Conservation (phyloP, 1,284 basidiomycete genomes). For the Megacollybia platyphylla region DNA sequence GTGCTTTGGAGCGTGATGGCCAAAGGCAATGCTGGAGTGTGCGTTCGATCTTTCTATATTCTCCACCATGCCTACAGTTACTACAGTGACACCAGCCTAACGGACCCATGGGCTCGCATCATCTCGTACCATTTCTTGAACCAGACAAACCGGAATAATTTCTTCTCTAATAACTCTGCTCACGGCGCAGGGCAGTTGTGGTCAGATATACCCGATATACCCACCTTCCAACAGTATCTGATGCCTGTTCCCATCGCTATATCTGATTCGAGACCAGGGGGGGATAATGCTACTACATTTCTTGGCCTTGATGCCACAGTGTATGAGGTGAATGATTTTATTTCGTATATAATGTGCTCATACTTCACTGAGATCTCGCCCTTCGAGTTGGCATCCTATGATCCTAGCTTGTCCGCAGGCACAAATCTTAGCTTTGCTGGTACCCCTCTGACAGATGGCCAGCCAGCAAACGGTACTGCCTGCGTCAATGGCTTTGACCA, state of each 20-base stretch:
- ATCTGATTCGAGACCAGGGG: slow-evolving; percentile 37
- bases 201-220: slow-evolving; percentile 37
- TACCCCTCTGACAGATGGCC: slow-evolving; percentile 40
- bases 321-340: slow-evolving; percentile 34
- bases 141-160: slow-evolving; percentile 40
- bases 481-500: slow-evolving; percentile 60
- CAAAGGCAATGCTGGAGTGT: slow-evolving; percentile 42
- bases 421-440: slow-evolving; percentile 47
- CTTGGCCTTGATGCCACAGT: slow-evolving; percentile 35
- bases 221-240: slow-evolving; percentile 28
- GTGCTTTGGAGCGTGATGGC: slow-evolving; percentile 43
- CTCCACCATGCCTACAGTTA: slow-evolving; percentile 1
- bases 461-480: slow-evolving; percentile 30
- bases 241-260: slow-evolving; percentile 48
- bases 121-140: slow-evolving; percentile 59
- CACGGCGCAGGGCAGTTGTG: slow-evolving; percentile 59
- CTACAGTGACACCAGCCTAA: slow-evolving; percentile 44
- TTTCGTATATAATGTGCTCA: not conserved
- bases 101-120: slow-evolving; percentile 51
- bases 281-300: slow-evolving; percentile 26
- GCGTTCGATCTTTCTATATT: slow-evolving; percentile 12
- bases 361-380: slow-evolving; percentile 36
- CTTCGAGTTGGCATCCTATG: slow-evolving; percentile 56
- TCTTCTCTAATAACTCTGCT: slow-evolving; percentile 43
- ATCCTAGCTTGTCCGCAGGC: slow-evolving; percentile 49